These are phyloP conservation scores for Mycena crocata DNA, from an alignment of 768 basidiomycete genomes.

Conservation along the genomic window DNA sequence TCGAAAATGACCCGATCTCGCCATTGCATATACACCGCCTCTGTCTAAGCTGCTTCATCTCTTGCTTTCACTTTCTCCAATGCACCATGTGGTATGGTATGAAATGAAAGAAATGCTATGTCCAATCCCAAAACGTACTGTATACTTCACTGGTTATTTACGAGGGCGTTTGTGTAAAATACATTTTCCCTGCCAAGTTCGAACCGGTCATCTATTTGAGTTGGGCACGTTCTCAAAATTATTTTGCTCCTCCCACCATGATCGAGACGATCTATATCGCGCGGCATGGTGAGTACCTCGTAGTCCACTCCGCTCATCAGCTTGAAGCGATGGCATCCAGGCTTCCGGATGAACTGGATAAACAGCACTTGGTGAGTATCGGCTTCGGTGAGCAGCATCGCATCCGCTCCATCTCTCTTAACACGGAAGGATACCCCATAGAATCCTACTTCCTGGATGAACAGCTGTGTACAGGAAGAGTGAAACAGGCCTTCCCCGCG, in stretches of 20 bases:
- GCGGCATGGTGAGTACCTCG: constrained; percentile 64
- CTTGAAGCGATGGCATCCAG: constrained; percentile 49
- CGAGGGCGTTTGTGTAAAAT: constrained; percentile 29
- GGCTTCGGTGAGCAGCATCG: not conserved
- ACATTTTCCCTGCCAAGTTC: constrained; percentile 10
- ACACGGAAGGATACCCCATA: not conserved
- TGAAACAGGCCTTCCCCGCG: constrained; percentile 74
- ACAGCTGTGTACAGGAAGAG: constrained; percentile 65
- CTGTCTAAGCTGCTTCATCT: no score
- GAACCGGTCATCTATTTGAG: not conserved
- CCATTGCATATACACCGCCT: constrained; percentile 27
- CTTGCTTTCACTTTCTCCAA: constrained; percentile 26
- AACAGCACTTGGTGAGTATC: constrained; percentile 68
- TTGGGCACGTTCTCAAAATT: no score
- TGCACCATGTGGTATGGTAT: constrained; percentile 1
- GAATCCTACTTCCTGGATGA: constrained; percentile 18
- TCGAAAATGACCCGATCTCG: constrained; percentile 24
- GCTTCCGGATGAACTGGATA: constrained; percentile 82
- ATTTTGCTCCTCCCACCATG: constrained; percentile 44
- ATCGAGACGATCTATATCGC: constrained; percentile 76
- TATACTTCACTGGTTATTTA: constrained; percentile 29
- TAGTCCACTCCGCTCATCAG: not conserved
- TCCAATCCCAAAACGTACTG: constrained; percentile 24
- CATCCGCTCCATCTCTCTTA: not conserved
- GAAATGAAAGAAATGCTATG: constrained; percentile 29